phyloP scores from a whole-genome alignment of 1,284 basidiomycete genomes.

The Sporisorium iseilematis-ciliati region DNA sequence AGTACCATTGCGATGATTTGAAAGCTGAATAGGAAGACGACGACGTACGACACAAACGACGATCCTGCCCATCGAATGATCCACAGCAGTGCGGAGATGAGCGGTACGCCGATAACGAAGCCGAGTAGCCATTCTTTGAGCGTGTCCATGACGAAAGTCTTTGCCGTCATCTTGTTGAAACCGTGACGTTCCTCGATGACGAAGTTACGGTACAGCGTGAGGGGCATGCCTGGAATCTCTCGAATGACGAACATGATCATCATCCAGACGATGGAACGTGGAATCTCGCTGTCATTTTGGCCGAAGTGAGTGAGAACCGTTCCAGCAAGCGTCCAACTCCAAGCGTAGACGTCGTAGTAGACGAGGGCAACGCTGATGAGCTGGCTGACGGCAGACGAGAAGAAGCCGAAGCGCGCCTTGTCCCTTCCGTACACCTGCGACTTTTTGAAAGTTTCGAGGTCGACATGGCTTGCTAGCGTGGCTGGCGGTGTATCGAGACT shows the following conservation, averaged over 20 bases:
- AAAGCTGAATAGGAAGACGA: conserved; percentile 73
- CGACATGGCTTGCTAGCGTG: conserved; percentile 80
- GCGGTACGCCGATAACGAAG: conserved; percentile 83
- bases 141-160: conserved; percentile 78
- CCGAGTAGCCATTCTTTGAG: conserved; percentile 83
- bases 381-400: conserved; percentile 81
- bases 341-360: conserved; percentile 81
- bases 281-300: conserved; percentile 74
- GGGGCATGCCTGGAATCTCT: conserved; percentile 78
- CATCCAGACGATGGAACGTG: conserved; percentile 83
- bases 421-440: conserved; percentile 91
- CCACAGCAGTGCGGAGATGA: conserved; percentile 86
- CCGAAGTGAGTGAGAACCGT: conserved; percentile 64
- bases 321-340: conserved; percentile 80
- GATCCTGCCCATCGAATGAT: conserved; percentile 90
- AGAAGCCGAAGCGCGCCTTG: conserved; percentile 86
- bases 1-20: conserved; percentile 75
- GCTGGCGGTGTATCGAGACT: conserved; percentile 81
- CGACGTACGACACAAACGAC: conserved; percentile 65
- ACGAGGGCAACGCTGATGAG: conserved; percentile 79
- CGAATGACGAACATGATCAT: conserved; percentile 59
- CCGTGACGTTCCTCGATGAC: conserved; percentile 94
- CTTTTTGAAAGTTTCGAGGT: conserved; percentile 81
- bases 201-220: conserved; percentile 83
- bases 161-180: conserved; percentile 91